phyloP scores from a whole-genome alignment of 495 filamentous ascomycete species.

The Penicillium roqueforti region DNA sequence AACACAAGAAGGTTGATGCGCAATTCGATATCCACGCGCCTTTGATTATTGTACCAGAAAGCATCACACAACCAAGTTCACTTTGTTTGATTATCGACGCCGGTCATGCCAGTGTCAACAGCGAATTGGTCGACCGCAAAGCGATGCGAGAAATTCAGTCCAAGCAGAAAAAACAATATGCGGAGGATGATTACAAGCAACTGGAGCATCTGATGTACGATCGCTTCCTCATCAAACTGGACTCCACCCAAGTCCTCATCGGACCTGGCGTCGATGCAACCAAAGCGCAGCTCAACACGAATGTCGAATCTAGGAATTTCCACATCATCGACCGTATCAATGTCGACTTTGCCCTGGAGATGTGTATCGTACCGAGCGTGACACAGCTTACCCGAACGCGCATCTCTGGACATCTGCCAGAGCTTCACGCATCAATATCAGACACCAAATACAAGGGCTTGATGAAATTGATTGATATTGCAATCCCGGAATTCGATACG shows the following conservation, averaged over 20 bases:
- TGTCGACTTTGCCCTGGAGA: slow-evolving; percentile 87
- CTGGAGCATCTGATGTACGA: slow-evolving; percentile 94
- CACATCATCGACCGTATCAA: slow-evolving; percentile 97
- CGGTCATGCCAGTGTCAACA: slow-evolving; percentile 89
- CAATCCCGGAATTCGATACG: slow-evolving; percentile 77
- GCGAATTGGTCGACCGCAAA: slow-evolving; percentile 85
- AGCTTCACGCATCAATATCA: slow-evolving; percentile 85
- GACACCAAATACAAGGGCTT: slow-evolving; percentile 94
- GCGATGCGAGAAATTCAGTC: slow-evolving; percentile 84
- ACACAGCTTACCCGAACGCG: slow-evolving; percentile 89
- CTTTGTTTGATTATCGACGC: slow-evolving; percentile 93
- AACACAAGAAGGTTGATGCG: slow-evolving; percentile 96
- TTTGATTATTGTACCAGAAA: slow-evolving; percentile 92
- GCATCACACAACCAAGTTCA: slow-evolving; percentile 71
- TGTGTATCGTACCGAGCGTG: slow-evolving; percentile 89
- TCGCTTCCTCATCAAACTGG: slow-evolving; percentile 84
- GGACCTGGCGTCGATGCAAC: slow-evolving; percentile 91
- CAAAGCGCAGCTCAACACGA: slow-evolving; percentile 71
- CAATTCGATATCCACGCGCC: slow-evolving; percentile 94
- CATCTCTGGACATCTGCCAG: slow-evolving; percentile 85
- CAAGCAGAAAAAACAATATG: slow-evolving; percentile 85
- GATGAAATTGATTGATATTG: slow-evolving; percentile 94
- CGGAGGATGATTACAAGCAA: slow-evolving; percentile 78
- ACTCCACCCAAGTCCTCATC: slow-evolving; percentile 91
- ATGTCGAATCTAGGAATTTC: slow-evolving; percentile 65